Base-by-base conservation (phyloP, 176 grass and related monocot genomes). In the Triticum aestivum region DNA sequence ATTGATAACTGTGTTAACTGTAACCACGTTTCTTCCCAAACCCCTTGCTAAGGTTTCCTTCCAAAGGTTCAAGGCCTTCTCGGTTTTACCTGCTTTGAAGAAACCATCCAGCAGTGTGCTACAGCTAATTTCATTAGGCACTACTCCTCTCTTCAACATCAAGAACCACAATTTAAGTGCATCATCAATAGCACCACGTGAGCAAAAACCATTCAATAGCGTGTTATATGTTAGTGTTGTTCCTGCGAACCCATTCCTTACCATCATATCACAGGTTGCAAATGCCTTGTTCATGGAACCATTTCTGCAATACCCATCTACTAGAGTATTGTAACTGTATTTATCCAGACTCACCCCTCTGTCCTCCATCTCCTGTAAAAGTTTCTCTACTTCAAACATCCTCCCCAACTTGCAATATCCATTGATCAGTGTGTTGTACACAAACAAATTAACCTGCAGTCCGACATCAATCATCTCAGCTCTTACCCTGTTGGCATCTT, bases 161-260 rank as follows among this genome's bases (percentile, higher is more conserved):
- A 98, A 80, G 69, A 91, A 94, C 96, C 96, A 98, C 29, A 98
- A 84, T 29, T 86, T 89, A 44, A 98, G 74, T 58, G 96, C 96
- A 89, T 98, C 86, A 80, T 89, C 90, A 61, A 98, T 84, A 64
- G 83, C 77, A 79, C 90, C 82, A 56, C 81, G 13, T 2, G 71
- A 82, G 79, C 90, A 98, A 92, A 95, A 98, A 52, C 96, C 93
- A 82, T 98, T 98, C 33, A 94, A 83, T 54, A 98, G 93, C 33
- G 84, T 56, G 35, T 98, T 98, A 85, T 98, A 98, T 71, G 90
- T 92, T 61, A 98, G 39, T 72, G 88, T 52, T 15, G 88, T 95
- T 47, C 76, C 91, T 35, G 15, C 11, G 9, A 94, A 73, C 44
- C 93, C 93, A 71, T 89, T 94, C 39, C 35, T 72, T 75, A 92